Evolutionary conservation across 163 green algal genomes (phyloP), one percentile per base, ranked within the genome.

Genomic region (Scenedesmus sp.): DNA sequence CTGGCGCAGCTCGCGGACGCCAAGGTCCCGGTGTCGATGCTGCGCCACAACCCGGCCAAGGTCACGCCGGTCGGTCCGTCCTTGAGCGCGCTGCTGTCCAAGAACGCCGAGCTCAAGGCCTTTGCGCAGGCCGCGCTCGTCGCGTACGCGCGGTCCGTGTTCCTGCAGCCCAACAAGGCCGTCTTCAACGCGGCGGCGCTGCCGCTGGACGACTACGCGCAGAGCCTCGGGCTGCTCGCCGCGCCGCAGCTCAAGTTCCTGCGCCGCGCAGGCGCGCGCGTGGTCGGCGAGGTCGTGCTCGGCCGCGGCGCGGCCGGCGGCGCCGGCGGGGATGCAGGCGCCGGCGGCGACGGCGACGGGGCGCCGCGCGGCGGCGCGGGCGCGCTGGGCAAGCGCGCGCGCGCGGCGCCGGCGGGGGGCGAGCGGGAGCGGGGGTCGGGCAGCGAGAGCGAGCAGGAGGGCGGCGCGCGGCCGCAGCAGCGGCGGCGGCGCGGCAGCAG

Each of bases 51-150:
- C 83, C 88, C 92, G 10, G 70, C 60, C 34, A 97, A 95, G 80
- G 78, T 92, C 45, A 87, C 94, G 80, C 63, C 78, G 2, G 86
- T 96, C 9, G 84, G 81, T 15, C 83, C 86, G 0, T 86, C 91
- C 77, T 87, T 99, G 53, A 87, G 93, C 81, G 94, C 93, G 11
- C 87, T 99, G 64, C 89, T 99, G 34, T 95, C 90, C 47, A 97
- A 98, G 81, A 90, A 88, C 44, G 50, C 74, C 15, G 92, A 97
- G 75, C 87, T 98, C 56, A 98, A 97, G 89, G 89, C 95, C 60
- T 84, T 93, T 58, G 95, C 92, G 0, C 94, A 99, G 88, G 82
- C 89, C 0, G 88, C 90, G 5, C 78, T 98, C 1, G 82, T 93
- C 9, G 90, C 93, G 1, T 99, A 99, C 87, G 70, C 97, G 39